Conservation (phyloP, 768 basidiomycete genomes). For the Panus rudis region DNA sequence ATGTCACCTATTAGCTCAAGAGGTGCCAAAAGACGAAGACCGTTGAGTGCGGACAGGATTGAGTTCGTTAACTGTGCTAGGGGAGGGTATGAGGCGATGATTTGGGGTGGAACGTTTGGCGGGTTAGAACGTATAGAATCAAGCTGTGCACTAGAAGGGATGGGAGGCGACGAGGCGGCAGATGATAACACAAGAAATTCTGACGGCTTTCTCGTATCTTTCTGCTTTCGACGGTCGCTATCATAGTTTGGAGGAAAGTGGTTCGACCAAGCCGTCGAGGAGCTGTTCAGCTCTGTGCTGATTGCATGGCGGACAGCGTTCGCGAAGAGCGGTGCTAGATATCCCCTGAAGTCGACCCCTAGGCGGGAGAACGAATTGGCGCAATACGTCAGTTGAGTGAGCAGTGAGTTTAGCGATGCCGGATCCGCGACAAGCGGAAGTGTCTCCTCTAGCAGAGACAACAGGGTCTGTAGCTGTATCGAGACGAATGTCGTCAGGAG, state of each 20-base stretch:
- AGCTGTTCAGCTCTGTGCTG: constrained; percentile 40
- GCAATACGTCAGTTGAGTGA: constrained; percentile 93
- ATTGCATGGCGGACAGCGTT: constrained; percentile 56
- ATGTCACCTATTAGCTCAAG: constrained; percentile 48
- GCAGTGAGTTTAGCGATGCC: constrained; percentile 67
- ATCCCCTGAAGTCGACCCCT: constrained; percentile 79
- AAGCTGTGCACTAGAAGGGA: constrained; percentile 12
- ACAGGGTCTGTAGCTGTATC: constrained; percentile 56
- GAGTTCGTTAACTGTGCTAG: constrained; percentile 68
- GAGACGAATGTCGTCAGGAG: constrained; percentile 62
- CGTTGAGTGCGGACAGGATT: constrained; percentile 67
- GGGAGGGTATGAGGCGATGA: constrained; percentile 67
- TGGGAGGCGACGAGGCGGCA: constrained; percentile 7
- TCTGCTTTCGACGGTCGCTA: not conserved
- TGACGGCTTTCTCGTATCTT: constrained; percentile 9
- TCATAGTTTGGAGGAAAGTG: constrained; percentile 5
- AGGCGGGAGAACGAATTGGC: constrained; percentile 87
- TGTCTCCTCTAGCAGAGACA: constrained; percentile 54
- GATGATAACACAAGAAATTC: constrained; percentile 10
- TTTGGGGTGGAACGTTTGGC: constrained; percentile 62
- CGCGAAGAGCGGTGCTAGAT: constrained; percentile 61
- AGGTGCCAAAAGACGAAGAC: constrained; percentile 76
- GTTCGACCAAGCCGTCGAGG: constrained; percentile 21
- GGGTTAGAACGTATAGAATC: constrained; percentile 12
- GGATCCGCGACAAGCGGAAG: constrained; percentile 56